Conservation (phyloP, 2,329 filamentous ascomycete species). For the Cladophialophora chaetospira region DNA sequence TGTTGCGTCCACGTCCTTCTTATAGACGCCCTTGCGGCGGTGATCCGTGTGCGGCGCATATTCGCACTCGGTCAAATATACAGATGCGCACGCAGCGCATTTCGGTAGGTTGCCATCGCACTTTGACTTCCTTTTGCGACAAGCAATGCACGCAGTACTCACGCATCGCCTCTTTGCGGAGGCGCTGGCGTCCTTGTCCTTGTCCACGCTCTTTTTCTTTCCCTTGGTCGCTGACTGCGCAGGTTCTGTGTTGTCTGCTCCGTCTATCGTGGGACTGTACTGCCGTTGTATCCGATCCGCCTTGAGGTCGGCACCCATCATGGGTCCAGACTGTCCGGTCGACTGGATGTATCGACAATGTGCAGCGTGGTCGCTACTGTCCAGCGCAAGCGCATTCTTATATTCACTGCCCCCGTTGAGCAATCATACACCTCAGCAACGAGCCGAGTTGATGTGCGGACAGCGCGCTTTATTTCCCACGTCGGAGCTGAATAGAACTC, state of each 20-base stretch:
- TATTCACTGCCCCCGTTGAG: too few relatives aligned
- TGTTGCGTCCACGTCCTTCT: conserved; percentile 84
- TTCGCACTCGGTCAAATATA: conserved; percentile 76
- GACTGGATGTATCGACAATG: not conserved
- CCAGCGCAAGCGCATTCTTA: conserved; percentile 5
- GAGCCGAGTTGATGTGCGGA: too few relatives aligned
- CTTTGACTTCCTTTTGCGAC: conserved; percentile 77
- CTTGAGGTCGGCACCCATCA: not conserved
- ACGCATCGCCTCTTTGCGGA: conserved; percentile 70
- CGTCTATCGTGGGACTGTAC: not conserved
- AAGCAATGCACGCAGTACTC: conserved; percentile 81
- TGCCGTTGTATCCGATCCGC: conserved; percentile 7
- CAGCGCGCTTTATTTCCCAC: too few relatives aligned
- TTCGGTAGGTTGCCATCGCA: conserved; percentile 90
- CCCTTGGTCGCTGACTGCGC: conserved; percentile 25
- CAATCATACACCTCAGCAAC: too few relatives aligned
- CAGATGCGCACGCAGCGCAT: conserved; percentile 93
- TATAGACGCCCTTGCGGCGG: conserved; percentile 93
- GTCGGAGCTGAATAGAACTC: too few relatives aligned
- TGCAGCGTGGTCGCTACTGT: not conserved
- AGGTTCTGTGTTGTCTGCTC: conserved; percentile 4
- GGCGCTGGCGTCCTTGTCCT: conserved; percentile 36
- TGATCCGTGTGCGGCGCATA: conserved; percentile 98
- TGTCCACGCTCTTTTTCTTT: conserved; percentile 38
- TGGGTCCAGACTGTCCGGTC: too few relatives aligned